Base-by-base conservation (phyloP, 345 rosid genomes). In the Salix koriyanagi region DNA sequence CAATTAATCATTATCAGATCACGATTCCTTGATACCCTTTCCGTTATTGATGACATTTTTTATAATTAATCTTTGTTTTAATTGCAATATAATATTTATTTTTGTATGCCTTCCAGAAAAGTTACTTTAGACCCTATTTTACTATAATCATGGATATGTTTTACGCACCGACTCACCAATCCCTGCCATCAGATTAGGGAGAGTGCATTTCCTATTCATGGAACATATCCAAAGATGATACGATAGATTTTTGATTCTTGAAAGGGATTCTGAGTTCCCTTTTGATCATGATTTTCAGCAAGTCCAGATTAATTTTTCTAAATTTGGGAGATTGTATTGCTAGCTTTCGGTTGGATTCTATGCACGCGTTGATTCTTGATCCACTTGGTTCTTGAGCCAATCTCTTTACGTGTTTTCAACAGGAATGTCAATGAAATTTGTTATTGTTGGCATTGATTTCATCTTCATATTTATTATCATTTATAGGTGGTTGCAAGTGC, bases 81-180 rank as follows among this genome's bases (percentile, higher is more conserved):
- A 18, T 12, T 19, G 62, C 4, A 9, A 56, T n/a, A 8, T 2
- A 7, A 54, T 56, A 10, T 44, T 41, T 41, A 18, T 54, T 7
- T 9, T 2, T 15, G 26, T n/a, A n/a, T 7, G 4, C 62, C 62
- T n/a, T 58, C 10, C 4, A n/a, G 62, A n/a, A 58, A 58, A 58
- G 62, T 58, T 9, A 10, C 62, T 58, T 58, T 58, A 10, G 62
- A n/a, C 14, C 62, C 28, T 9, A 58, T 58, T 77, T 82, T 78
- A 39, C 67, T 50, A 71, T 61, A 56, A 54, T 68, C 79, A 26
- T 65, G 26, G 71, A 77, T 65, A 85, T 69, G 75, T 81, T 74
- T 60, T 71, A 79, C 80, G 80, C 88, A 85, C 86, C 84, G 86
- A 76, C 84, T 73, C 71, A 65, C 84, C 84, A 78, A 82, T 80